Base-by-base conservation (phyloP, 2,329 filamentous ascomycete species). In the Aureobasidium sp. region DNA sequence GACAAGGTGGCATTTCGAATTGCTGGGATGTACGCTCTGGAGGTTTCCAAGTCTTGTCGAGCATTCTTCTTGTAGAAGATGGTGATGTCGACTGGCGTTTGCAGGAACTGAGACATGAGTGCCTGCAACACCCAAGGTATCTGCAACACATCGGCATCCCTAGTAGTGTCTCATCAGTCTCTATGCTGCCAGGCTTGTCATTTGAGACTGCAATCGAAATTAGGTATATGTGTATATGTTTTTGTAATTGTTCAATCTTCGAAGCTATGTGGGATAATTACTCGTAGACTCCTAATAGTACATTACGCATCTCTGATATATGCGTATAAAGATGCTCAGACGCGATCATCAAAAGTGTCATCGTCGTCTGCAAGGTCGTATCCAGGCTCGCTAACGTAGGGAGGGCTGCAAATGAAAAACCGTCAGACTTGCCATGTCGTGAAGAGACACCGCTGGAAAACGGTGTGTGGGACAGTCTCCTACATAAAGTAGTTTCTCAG, bases 401-500 rank as follows among this genome's bases (percentile, higher is more conserved):
- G 70, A 41, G 71, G 71, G 62, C 71, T 73, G 63, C 29, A 34
- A 27, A 22, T 12, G 17, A 52, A 3, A 48, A 34, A 42, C 14
- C 6, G 49, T 56, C 42, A 56, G 41, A 58, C 41, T 22, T 42
- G n/a, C 15, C 12, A 37, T 14, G 48, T 31, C 17, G 48, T 39
- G 20, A 53, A 37, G 44, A 47, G 17, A 29, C 20, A 36, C 22
- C 56, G 36, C 37, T 36, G 29, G 11, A 14, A 45, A 22, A 8
- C 9, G 27, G 47, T 49, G 27, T 12, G 5, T 36, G 41, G 41
- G 41, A 25, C 14, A 25, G 20, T 29, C 5, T 48, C 77, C 72
- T 78, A 84, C 82, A 76, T 80, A 44, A 78, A 67, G 66, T 75
- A 77, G 65, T 85, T 85, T 71, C 71, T 82, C 57, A 75, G 71